These are phyloP conservation scores for Phytopythium cucurbitacearum DNA, from an alignment of 352 stramenopile genomes.

Conservation along the genomic window DNA sequence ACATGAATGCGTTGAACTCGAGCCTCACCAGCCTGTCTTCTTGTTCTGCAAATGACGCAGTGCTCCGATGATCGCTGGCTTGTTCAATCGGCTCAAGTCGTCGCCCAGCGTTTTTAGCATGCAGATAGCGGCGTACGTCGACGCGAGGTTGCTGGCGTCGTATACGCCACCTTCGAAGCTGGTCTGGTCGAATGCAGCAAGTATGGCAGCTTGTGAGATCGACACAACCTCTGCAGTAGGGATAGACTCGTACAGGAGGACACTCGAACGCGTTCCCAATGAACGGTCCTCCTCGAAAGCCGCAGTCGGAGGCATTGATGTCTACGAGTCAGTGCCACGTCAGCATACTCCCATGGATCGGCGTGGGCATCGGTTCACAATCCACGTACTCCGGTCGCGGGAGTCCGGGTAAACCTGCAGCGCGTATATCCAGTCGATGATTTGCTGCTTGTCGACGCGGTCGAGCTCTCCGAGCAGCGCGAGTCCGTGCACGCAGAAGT, in stretches of 20 bases:
- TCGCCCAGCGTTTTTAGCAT: constrained; percentile 85
- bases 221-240: background rate
- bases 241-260: constrained; percentile 13
- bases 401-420: constrained; percentile 74
- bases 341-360: background rate
- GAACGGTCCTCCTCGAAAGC: constrained; percentile 64
- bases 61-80: constrained; percentile 50
- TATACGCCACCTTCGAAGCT: constrained; percentile 71
- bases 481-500: constrained; percentile 84
- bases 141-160: constrained; percentile 83
- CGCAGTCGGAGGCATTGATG: constrained; percentile 67
- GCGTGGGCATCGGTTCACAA: too few species aligned
- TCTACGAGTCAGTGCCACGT: constrained; percentile 10
- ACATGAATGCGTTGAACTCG: background rate
- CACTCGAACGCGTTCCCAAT: constrained; percentile 61
- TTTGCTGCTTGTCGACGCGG: constrained; percentile 53
- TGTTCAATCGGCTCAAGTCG: constrained; percentile 73
- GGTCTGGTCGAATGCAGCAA: constrained; percentile 9
- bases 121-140: constrained; percentile 78
- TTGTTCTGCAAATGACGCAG: constrained; percentile 76
- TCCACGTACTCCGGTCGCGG: constrained; percentile 39
- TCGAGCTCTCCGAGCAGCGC: constrained; percentile 76
- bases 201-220: background rate
- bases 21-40: constrained; percentile 49
- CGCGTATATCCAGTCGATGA: constrained; percentile 87